A percentile compares a stretch with the other conserved stretches of the same genome.
Conservation (phyloP, 352 stramenopile genomes). For the Globisporangium lucens region DNA sequence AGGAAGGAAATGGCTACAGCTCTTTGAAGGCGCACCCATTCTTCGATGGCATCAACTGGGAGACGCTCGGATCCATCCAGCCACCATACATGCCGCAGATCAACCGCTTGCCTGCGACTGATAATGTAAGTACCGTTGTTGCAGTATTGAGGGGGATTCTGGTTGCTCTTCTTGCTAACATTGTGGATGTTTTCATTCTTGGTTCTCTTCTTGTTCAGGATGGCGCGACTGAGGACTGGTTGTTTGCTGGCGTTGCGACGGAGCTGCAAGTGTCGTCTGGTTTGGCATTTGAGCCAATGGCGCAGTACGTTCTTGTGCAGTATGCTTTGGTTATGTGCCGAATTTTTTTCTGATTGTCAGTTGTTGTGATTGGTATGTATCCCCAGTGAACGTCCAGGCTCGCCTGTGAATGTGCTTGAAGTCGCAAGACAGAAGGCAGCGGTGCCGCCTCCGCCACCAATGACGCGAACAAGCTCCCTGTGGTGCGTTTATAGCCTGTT, state of each 20-base stretch:
- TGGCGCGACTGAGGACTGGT: conserved; percentile 84
- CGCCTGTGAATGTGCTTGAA: conserved; percentile 69
- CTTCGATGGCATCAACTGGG: conserved; percentile 82
- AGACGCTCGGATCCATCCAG: conserved; percentile 38
- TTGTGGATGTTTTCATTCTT: background rate
- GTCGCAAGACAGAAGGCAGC: conserved; percentile 72
- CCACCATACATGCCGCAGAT: conserved; percentile 66
- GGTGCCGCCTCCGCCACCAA: conserved; percentile 50
- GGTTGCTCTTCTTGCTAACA: background rate
- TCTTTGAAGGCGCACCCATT: conserved; percentile 77
- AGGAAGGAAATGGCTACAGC: conserved; percentile 73
- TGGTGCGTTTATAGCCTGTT: conserved; percentile 30
- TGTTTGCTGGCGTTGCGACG: conserved; percentile 84
- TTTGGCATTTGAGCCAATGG: conserved; percentile 60
- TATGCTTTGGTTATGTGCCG: background rate
- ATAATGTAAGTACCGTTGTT: conserved; percentile 45
- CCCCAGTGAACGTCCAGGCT: conserved; percentile 27
- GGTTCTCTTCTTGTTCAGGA: conserved; percentile 36
- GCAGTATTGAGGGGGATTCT: background rate
- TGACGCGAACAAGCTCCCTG: conserved; percentile 70
- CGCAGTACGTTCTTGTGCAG: conserved; percentile 36
- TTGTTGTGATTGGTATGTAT: background rate
- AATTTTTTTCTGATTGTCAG: background rate
- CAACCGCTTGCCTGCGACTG: conserved; percentile 52
- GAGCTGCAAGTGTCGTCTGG: conserved; percentile 86